These are phyloP conservation scores for Jackrogersella multiformis DNA, from an alignment of 495 filamentous ascomycete genomes.

Conservation along the genomic window DNA sequence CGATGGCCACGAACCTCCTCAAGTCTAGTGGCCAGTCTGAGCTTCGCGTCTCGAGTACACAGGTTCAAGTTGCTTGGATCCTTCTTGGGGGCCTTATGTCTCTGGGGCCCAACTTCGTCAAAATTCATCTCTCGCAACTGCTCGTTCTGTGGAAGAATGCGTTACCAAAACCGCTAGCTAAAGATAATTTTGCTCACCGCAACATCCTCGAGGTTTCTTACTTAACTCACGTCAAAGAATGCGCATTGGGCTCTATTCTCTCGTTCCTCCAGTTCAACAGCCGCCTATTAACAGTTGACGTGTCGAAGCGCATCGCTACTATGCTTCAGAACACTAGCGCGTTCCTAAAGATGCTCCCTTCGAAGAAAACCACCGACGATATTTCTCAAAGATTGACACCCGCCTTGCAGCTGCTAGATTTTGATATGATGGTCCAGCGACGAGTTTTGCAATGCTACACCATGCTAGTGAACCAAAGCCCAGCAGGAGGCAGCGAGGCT, in stretches of 20 bases:
- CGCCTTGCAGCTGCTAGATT: constrained; percentile 88
- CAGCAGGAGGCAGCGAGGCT: constrained; percentile 79
- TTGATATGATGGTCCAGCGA: constrained; percentile 90
- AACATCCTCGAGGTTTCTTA: constrained; percentile 89
- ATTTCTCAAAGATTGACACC: constrained; percentile 84
- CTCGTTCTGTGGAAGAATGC: constrained; percentile 98
- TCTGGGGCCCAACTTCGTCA: constrained; percentile 96
- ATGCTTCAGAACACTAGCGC: constrained; percentile 97
- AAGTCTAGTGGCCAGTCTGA: constrained; percentile 94
- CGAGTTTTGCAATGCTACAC: constrained; percentile 94
- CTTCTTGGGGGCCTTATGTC: constrained; percentile 97
- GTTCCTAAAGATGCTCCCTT: constrained; percentile 83
- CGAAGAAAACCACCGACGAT: constrained; percentile 89
- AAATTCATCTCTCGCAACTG: constrained; percentile 95
- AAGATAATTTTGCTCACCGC: constrained; percentile 84
- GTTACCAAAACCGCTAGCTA: constrained; percentile 89
- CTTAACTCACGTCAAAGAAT: constrained; percentile 93
- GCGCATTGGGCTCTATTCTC: constrained; percentile 87
- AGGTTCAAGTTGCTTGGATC: constrained; percentile 98
- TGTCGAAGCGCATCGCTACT: constrained; percentile 87
- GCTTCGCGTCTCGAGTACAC: constrained; percentile 87
- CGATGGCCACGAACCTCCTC: constrained; percentile 88
- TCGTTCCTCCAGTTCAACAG: constrained; percentile 95
- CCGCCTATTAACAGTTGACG: constrained; percentile 88
- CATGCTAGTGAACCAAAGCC: constrained; percentile 86